A percentile compares a stretch with the other conserved stretches of the same genome.
These are phyloP conservation scores for Sporothrix sp. DNA, from an alignment of 2,329 filamentous ascomycete species.

Conservation along the genomic window DNA sequence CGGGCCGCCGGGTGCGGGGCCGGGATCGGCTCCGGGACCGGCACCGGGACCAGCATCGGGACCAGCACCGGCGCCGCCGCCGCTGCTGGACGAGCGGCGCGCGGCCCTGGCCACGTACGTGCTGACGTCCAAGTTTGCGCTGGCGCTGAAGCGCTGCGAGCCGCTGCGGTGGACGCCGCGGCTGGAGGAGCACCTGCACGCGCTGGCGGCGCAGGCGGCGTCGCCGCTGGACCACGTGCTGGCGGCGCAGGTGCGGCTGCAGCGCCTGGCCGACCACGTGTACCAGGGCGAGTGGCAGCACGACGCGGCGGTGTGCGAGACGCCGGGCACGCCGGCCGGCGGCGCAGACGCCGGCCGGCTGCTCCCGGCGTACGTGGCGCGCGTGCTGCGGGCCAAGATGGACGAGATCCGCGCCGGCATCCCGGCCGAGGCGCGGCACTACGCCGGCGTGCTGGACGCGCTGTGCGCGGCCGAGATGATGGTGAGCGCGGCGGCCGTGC, in stretches of 20 bases:
- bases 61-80: constrained; percentile 1
- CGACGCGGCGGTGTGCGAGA: not conserved
- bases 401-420: constrained; percentile 20
- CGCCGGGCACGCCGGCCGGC: no score
- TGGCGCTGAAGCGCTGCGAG: constrained; percentile 36
- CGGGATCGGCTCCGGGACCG: no score
- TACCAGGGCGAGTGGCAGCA: constrained; percentile 19
- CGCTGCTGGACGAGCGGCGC: constrained; percentile 35
- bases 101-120: constrained; percentile 38
- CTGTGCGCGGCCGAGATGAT: constrained; percentile 28
- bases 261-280: constrained; percentile 30
- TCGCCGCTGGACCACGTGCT: constrained; percentile 41
- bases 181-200: constrained; percentile 46
- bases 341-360: constrained; percentile 5
- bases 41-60: no score
- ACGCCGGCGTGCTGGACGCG: constrained; percentile 27
- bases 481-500: constrained; percentile 28
- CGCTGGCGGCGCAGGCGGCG: constrained; percentile 37
- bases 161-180: constrained; percentile 47
- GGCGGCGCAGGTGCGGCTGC: constrained; percentile 31
- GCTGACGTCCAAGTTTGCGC: constrained; percentile 23
- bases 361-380: constrained; percentile 17
- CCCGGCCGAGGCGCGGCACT: constrained; percentile 18
- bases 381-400: constrained; percentile 21
- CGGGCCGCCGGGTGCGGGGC: no score